phyloP scores from a whole-genome alignment of 768 basidiomycete genomes.

The Boletales sp. region DNA sequence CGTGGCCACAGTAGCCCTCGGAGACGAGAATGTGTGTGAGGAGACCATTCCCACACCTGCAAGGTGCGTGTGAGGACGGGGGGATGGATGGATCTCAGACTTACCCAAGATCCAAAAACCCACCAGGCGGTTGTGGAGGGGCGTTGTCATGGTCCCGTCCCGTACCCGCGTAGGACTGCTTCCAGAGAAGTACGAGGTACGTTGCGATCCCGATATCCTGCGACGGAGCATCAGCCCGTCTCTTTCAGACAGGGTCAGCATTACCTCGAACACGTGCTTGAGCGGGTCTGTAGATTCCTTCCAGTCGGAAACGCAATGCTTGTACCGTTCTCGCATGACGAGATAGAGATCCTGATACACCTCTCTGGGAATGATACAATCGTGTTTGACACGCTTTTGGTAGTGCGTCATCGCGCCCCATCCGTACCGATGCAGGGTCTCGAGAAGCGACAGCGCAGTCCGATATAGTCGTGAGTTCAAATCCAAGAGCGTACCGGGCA shows the following conservation, averaged over 20 bases:
- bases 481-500: conserved; percentile 49
- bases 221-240: not conserved
- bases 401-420: conserved; percentile 81
- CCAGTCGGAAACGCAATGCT: conserved; percentile 72
- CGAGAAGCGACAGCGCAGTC: conserved; percentile 76
- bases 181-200: conserved; percentile 91
- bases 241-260: not conserved
- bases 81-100: conserved; percentile 13
- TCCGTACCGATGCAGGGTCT: conserved; percentile 84
- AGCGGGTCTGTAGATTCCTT: conserved; percentile 78
- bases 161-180: conserved; percentile 49
- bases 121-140: conserved; percentile 65
- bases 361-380: conserved; percentile 71
- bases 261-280: conserved; percentile 88
- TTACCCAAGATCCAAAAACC: conserved; percentile 88
- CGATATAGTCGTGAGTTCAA: conserved; percentile 68
- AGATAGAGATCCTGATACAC: conserved; percentile 89
- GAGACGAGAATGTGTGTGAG: conserved; percentile 81
- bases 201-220: conserved; percentile 95
- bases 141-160: no score
- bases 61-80: not conserved
- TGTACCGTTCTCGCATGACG: conserved; percentile 80
- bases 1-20: conserved; percentile 82
- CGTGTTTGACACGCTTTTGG: conserved; percentile 83
- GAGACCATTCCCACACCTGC: conserved; percentile 88